Percentiles rank a stretch among this genome's conserved stretches.
Evolutionary conservation across 768 basidiomycete genomes (phyloP).

Genomic region (Gautieria morchelliformis): DNA sequence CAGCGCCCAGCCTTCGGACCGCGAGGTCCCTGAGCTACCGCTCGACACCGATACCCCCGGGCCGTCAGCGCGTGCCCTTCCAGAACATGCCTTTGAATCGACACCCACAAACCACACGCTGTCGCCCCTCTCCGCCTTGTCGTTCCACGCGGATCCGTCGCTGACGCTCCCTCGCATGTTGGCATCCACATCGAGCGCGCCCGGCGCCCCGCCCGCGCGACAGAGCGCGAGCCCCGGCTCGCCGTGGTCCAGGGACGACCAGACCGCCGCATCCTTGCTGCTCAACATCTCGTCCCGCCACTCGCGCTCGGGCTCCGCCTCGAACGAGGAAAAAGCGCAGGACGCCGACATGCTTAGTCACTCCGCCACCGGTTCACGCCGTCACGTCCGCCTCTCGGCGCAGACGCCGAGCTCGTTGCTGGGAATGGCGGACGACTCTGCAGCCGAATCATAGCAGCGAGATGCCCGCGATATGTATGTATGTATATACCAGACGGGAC

Average conservation of each 20-base stretch:
- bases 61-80: no score
- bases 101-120: no score
- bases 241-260: slow-evolving; percentile 51
- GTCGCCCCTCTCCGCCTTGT: no score
- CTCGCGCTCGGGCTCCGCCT: background rate
- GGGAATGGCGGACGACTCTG: slow-evolving; percentile 12
- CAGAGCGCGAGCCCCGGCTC: slow-evolving; percentile 13
- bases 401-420: slow-evolving; percentile 26
- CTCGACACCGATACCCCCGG: slow-evolving; percentile 10
- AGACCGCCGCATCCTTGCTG: slow-evolving; percentile 57
- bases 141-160: no score
- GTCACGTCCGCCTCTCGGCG: slow-evolving; percentile 7
- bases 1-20: background rate
- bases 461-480: no score
- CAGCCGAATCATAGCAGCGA: no score
- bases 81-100: no score
- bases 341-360: no score
- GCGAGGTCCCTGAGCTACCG: slow-evolving; percentile 14
- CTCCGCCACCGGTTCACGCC: background rate
- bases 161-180: background rate
- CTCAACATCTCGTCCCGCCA: slow-evolving; percentile 44
- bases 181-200: background rate
- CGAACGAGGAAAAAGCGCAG: background rate
- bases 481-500: no score
- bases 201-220: background rate